Percentiles rank a stretch among this genome's conserved stretches.
Evolutionary conservation across 371 early-diverging fungal genomes (phyloP).

Genomic region (Dichotomocladium elegans): DNA sequence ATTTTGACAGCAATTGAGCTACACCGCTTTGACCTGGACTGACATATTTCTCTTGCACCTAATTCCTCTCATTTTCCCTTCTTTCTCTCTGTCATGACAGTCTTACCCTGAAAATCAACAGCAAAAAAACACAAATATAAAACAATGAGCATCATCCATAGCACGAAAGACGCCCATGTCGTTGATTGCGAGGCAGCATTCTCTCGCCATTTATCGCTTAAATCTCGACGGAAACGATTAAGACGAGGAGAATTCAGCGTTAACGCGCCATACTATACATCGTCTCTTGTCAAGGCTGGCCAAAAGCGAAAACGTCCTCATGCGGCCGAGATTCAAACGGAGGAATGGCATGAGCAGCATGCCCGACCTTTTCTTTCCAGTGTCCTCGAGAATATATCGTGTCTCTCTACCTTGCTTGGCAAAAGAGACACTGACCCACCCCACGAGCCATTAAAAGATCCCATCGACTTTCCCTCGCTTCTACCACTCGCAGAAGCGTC

Average conservation of each 20-base stretch:
- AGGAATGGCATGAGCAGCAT: conserved; percentile 19
- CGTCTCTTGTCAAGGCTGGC: background rate
- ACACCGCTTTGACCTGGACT: conserved; percentile 32
- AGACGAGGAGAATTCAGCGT: conserved; percentile 30
- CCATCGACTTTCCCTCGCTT: conserved; percentile 29
- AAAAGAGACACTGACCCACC: background rate
- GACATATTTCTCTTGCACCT: too few species aligned
- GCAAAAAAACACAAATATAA: too few species aligned
- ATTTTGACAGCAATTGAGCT: conserved; percentile 32
- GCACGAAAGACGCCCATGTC: background rate
- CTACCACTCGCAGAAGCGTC: conserved; percentile 22
- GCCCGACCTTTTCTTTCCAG: conserved; percentile 11
- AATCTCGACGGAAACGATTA: background rate
- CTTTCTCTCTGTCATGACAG: too few species aligned
- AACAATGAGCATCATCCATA: background rate
- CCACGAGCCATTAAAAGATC: too few species aligned
- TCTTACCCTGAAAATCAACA: too few species aligned
- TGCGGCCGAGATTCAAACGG: conserved; percentile 21
- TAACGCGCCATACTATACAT: conserved; percentile 27
- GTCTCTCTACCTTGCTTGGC: background rate
- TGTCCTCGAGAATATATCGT: conserved; percentile 9
- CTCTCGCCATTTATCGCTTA: background rate
- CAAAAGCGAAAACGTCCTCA: conserved; percentile 19
- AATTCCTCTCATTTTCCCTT: too few species aligned
- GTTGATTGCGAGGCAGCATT: conserved; percentile 8